These are phyloP conservation scores for Clausena lansium DNA, from an alignment of 345 rosid genomes.

Conservation along the genomic window DNA sequence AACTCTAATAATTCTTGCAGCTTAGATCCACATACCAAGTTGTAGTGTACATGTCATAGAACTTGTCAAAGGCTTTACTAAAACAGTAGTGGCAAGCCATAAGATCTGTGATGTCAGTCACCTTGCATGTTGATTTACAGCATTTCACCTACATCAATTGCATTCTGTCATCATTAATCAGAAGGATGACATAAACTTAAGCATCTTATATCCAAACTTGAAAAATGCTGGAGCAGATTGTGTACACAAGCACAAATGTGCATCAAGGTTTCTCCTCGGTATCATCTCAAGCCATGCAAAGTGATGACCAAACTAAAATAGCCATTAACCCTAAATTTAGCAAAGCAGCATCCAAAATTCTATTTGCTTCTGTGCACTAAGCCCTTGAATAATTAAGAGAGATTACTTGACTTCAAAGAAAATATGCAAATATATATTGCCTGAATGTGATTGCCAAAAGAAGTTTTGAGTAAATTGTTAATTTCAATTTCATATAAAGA, in stretches of 20 bases:
- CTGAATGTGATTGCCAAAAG: not conserved
- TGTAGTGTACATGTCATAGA: constrained; percentile 66
- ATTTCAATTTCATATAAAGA: not conserved
- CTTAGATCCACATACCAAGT: constrained; percentile 47
- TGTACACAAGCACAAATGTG: not conserved
- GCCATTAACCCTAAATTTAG: not conserved
- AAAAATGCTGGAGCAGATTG: not conserved
- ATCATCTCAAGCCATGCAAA: not conserved
- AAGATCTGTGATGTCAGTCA: constrained; percentile 62
- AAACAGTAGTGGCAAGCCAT: constrained; percentile 67
- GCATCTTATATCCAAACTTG: not conserved
- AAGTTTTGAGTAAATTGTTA: not conserved
- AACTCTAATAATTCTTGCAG: not conserved
- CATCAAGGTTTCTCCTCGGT: not conserved
- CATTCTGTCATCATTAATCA: constrained; percentile 1
- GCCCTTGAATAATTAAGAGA: not conserved
- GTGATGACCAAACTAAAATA: not conserved
- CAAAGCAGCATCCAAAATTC: not conserved
- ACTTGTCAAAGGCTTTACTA: constrained; percentile 68
- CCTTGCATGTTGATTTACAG: constrained; percentile 68
- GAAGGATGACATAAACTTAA: not conserved
- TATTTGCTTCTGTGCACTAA: not conserved
- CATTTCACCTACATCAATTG: constrained; percentile 57
- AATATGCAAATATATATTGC: not conserved
- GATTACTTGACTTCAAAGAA: not conserved